Evolutionary conservation across 2,329 filamentous ascomycete genomes (phyloP), one percentile per base, ranked within the genome.

Genomic region (Monosporascus sp.): DNA sequence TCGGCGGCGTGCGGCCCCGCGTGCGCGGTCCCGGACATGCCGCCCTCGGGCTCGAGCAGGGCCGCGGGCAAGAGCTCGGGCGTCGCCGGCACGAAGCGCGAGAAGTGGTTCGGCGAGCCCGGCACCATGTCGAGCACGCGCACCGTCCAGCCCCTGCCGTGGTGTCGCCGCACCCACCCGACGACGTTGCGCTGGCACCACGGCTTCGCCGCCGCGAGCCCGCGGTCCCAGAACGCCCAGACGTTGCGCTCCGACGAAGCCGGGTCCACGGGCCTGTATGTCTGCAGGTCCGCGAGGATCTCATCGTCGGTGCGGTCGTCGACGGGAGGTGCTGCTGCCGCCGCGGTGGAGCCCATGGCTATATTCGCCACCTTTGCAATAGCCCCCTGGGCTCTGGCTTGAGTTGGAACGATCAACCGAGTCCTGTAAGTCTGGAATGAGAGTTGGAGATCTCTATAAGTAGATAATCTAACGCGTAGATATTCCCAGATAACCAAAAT

Each of bases 1-100:
- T 72, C 70, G 2, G 68, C 66, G 26, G 64, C 67, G 53, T 73
- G 70, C 3, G 64, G 68, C 2, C 67, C 70, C 9, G 62, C 56
- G 51, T 71, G 68, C 1, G 67, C 9, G 31, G 31, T 35, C 11
- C 11, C 31, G 31, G 31, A 14, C 9, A 35, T 14, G 11, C 11
- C 31, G 11, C 31, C 31, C 31, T 14, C 9, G 1, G 31, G 4
- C 31, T 5, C 31, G 31, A 35, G 64, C n/a, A 48, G n/a, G 11
- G 45, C 45, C 16, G n/a, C 20, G n/a, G 45, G 45, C 11, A 48
- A 17, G 1, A 70, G 67, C 7, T 58, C 59, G 66, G 72, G 71
- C 1, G 60, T 68, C 2, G 58, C 37, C n/a, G 60, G 31, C 3
- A 68, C 52, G 55, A 60, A 70, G 48, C 61, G 64, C 38, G 56